A percentile compares a stretch with the other conserved stretches of the same genome.
These are phyloP conservation scores for Macaranga tanarius DNA, from an alignment of 441 rosid species.

Conservation along the genomic window DNA sequence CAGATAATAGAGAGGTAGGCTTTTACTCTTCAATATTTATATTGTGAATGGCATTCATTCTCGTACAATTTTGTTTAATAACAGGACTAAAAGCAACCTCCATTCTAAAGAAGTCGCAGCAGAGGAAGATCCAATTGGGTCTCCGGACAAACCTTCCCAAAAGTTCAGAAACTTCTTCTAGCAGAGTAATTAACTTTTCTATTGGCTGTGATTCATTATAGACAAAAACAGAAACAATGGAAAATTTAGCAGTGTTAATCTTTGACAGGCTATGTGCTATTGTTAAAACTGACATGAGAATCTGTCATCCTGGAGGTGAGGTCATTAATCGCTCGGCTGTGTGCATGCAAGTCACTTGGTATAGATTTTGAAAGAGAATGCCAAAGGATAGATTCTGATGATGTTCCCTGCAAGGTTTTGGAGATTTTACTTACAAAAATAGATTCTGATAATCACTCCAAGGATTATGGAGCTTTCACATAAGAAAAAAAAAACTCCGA, in stretches of 20 bases:
- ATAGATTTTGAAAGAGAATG: neutral
- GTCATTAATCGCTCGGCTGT: neutral
- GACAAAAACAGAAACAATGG: neutral
- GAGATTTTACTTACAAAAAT: neutral
- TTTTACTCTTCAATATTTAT: neutral
- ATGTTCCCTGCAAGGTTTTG: neutral
- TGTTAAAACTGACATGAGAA: neutral
- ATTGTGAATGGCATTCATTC: neutral
- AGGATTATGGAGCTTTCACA: neutral
- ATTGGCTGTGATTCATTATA: neutral
- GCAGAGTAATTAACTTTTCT: neutral
- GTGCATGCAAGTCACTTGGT: neutral
- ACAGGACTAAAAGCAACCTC: neutral
- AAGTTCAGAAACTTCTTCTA: conserved; percentile 5
- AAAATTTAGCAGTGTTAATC: neutral
- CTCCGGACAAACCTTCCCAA: neutral
- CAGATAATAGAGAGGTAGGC: conserved; percentile 3
- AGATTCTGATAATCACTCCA: neutral
- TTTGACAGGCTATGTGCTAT: neutral
- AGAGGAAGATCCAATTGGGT: neutral
- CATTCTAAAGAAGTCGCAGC: neutral
- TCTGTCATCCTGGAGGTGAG: neutral
- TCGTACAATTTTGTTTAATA: neutral
- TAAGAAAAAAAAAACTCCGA: neutral
- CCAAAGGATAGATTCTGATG: neutral